phyloP scores from a whole-genome alignment of 768 basidiomycete species.

The Suillus variegatus region DNA sequence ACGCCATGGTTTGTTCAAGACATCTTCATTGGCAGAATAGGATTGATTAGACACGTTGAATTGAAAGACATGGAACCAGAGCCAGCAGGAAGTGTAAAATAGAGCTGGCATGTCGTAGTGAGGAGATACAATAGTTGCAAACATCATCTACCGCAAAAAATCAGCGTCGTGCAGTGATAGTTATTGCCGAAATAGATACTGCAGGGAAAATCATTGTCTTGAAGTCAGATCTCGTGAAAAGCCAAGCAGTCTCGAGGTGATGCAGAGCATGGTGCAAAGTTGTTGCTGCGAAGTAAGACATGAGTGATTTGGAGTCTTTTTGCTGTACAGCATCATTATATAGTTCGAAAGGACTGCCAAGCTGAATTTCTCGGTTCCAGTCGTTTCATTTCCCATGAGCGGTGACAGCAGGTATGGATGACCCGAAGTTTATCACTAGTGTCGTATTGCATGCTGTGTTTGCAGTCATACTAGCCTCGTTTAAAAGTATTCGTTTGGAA shows the following conservation, averaged over 20 bases:
- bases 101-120: neutral
- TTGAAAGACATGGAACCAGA: constrained; percentile 36
- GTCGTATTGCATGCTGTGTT: neutral
- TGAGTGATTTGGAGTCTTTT: neutral
- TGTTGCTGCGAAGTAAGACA: neutral
- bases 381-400: neutral
- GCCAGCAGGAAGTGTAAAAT: constrained; percentile 21
- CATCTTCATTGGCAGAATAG: constrained; percentile 29
- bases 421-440: neutral
- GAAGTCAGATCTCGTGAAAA: constrained; percentile 38
- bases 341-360: neutral
- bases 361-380: neutral
- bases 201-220: constrained; percentile 37
- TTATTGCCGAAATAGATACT: constrained; percentile 18
- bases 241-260: constrained; percentile 29
- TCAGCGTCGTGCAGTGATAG: neutral
- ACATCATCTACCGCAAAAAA: constrained; percentile 13
- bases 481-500: neutral
- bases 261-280: neutral
- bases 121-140: constrained; percentile 8
- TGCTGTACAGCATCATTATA: neutral
- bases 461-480: neutral
- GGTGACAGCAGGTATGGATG: neutral
- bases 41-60: constrained; percentile 37
- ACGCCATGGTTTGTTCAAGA: constrained; percentile 36